Evolutionary conservation across 352 stramenopile species (phyloP), one percentile per base, ranked within the genome.

Genomic region (Globisporangium nagaii): DNA sequence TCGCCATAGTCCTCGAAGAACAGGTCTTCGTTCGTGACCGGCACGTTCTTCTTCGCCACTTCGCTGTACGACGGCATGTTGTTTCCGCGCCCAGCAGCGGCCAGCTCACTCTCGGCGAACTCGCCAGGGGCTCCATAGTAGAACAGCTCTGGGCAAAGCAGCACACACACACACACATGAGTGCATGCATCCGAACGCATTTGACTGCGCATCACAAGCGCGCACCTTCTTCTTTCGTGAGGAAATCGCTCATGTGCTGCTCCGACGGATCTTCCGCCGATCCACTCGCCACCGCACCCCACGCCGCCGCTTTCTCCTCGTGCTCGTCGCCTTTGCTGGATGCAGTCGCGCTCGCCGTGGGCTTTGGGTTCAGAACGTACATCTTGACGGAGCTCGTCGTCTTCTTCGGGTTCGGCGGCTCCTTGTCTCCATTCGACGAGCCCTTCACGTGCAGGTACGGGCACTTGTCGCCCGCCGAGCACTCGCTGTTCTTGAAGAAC

Each of bases 101-200:
- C 47, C 17, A 55, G 25, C 19, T 62, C 49, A 11, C 70, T 63
- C 53, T 80, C 65, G 6, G 58, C 58, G 56, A 86, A 88, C 51
- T 89, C 78, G 40, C 76, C 78, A 15, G 80, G 80, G 13, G 80
- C 80, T 51, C 80, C 80, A 27, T 91, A 91, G 56, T 91, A 91
- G 52, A 86, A 91, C 25, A 89, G 43, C 40, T 91, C 78, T 86
- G 28, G 19, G 35, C 13, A 32, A 20, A 48, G n/a, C 30, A 19
- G 31, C 48, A 45, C 17, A 47, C 30, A 35, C 17, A 35, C 28
- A 62, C 1, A 44, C 10, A 47, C 19, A 32, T 43, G 22, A 51
- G 37, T 4, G 58, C 24, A 27, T 40, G 45, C 45, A 40, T 20
- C 43, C 7, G 6, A n/a, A n/a, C n/a, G n/a, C n/a, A n/a, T n/a